phyloP scores from a whole-genome alignment of 2,329 filamentous ascomycete genomes.

The Alternaria longipes region DNA sequence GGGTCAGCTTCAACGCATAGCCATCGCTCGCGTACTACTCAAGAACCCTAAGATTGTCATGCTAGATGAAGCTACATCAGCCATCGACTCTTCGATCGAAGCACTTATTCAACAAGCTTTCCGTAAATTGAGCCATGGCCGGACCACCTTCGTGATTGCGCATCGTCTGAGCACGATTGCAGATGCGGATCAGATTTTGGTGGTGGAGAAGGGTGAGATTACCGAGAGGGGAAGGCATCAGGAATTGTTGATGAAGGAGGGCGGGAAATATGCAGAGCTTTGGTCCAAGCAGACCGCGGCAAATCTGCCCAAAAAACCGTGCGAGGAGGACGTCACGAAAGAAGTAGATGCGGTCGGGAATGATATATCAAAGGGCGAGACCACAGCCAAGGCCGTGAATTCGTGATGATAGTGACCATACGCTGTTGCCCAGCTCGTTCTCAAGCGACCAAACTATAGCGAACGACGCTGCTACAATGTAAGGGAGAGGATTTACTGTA shows the following conservation, averaged over 20 bases:
- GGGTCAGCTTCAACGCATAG: conserved; percentile 72
- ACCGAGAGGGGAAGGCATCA: conserved; percentile 81
- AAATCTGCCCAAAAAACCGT: conserved; percentile 30
- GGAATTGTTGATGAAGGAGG: conserved; percentile 70
- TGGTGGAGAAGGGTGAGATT: conserved; percentile 78
- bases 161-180: conserved; percentile 88
- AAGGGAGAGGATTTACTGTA: too few species aligned
- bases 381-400: conserved; percentile 25
- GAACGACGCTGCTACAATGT: too few species aligned
- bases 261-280: conserved; percentile 82
- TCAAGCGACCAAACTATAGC: too few species aligned
- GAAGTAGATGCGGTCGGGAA: conserved; percentile 32
- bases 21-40: conserved; percentile 70
- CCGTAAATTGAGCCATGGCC: conserved; percentile 64
- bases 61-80: conserved; percentile 65
- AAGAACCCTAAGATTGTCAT: too few species aligned
- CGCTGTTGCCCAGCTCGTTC: neutral
- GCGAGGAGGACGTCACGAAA: conserved; percentile 27
- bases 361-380: conserved; percentile 34
- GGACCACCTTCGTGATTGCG: conserved; percentile 74
- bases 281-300: conserved; percentile 80
- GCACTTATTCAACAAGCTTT: conserved; percentile 72
- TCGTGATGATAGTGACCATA: conserved; percentile 17
- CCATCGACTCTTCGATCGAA: conserved; percentile 79
- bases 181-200: conserved; percentile 84